phyloP scores from a whole-genome alignment of 2,329 filamentous ascomycete genomes.

The Phyllosticta citribraziliensis region DNA sequence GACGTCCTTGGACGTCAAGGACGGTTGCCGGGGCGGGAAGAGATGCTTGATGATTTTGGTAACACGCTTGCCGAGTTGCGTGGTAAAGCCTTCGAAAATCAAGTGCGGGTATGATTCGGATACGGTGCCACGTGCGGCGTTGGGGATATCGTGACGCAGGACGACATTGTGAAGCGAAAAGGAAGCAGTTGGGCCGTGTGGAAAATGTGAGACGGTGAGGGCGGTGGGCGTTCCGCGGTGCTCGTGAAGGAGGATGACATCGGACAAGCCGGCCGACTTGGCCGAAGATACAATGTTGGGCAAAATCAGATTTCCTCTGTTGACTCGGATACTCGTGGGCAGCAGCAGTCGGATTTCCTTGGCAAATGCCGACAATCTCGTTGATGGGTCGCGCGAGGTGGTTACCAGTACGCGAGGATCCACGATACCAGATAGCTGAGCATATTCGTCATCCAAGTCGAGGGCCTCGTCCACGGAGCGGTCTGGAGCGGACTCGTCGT shows the following conservation, averaged over 20 bases:
- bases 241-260: constrained; percentile 75
- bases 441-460: constrained; percentile 82
- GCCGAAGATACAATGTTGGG: constrained; percentile 77
- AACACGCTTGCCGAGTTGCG: constrained; percentile 67
- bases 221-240: constrained; percentile 88
- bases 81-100: constrained; percentile 89
- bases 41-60: constrained; percentile 88
- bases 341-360: constrained; percentile 82
- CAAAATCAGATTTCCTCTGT: constrained; percentile 82
- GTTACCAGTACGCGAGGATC: constrained; percentile 86
- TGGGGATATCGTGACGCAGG: constrained; percentile 84
- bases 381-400: constrained; percentile 79
- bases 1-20: constrained; percentile 53
- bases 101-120: constrained; percentile 89
- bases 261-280: constrained; percentile 68
- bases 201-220: constrained; percentile 76
- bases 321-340: constrained; percentile 78
- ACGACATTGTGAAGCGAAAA: constrained; percentile 92
- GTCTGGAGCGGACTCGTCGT: constrained; percentile 73
- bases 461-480: constrained; percentile 57
- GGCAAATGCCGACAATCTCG: constrained; percentile 75
- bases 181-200: constrained; percentile 77
- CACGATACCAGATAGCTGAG: constrained; percentile 78
- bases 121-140: constrained; percentile 75
- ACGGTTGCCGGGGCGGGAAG: constrained; percentile 77